Percentiles rank a stretch among this genome's conserved stretches.
These are phyloP conservation scores for Colletotrichum tofieldiae DNA, from an alignment of 2,329 filamentous ascomycete species.

Conservation along the genomic window DNA sequence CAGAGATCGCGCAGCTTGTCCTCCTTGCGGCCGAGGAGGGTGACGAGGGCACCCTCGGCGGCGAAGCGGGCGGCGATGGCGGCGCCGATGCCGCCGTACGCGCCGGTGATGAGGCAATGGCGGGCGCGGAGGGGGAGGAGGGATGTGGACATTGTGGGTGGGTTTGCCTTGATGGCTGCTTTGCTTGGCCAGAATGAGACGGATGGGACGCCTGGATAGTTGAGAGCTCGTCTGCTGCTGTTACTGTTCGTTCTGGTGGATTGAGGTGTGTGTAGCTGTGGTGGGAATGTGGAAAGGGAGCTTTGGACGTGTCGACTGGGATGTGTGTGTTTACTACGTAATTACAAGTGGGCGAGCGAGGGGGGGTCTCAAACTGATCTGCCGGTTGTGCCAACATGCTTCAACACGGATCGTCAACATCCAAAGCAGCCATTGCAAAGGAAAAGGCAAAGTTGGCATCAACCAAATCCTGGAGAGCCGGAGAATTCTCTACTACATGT, in stretches of 20 bases:
- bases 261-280: conserved; percentile 3
- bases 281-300: conserved; percentile 10
- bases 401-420: neutral
- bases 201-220: neutral
- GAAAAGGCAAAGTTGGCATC: neutral
- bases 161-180: neutral
- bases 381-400: neutral
- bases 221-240: neutral
- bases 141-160: conserved; percentile 27
- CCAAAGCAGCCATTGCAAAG: neutral
- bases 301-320: conserved; percentile 12
- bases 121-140: conserved; percentile 57
- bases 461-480: neutral
- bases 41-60: conserved; percentile 70
- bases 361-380: neutral
- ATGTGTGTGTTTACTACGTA: conserved; percentile 19
- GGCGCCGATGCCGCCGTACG: conserved; percentile 78
- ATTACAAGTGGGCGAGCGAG: conserved; percentile 3
- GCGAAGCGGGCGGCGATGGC: conserved; percentile 79
- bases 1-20: conserved; percentile 61
- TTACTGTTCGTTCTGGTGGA: conserved; percentile 4
- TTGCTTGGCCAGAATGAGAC: neutral
- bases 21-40: conserved; percentile 73
- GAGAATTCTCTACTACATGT: neutral
- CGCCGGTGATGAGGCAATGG: conserved; percentile 77